Evolutionary conservation across 2,329 filamentous ascomycete species (phyloP), one percentile per base, ranked within the genome.

Genomic region (Aureobasidium sp.): DNA sequence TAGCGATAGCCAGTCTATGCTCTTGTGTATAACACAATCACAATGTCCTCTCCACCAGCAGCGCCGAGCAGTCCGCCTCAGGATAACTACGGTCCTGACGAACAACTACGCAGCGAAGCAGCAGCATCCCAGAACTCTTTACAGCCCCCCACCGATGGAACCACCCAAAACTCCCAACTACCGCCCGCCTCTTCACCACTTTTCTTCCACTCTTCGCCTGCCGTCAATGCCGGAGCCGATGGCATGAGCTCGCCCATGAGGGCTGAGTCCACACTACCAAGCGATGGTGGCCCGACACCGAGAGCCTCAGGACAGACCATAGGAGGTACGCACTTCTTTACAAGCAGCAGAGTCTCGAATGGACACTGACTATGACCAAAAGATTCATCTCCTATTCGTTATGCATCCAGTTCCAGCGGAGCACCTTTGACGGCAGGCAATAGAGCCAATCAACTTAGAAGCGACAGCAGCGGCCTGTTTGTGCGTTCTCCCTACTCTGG

Each of bases 351-450:
- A n/a, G 39, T 44, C 21, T 21, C n/a, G 42, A 14, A 39, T 3
- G 32, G 9, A 27, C 5, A 42, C 64, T 74, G 59, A 70, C 30
- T 58, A 64, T 27, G 25, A 59, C 9, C 21, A 55, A 2, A 67
- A 96, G 93, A 92, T 70, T 97, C 93, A 0, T 97, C 93, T 1
- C 93, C 93, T 1, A 90, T 97, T 67, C 85, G 87, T 73, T 97
- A 97, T 72, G 90, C 90, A 61, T 86, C 91, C 39, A 96, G 91
- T 74, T 96, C 93, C 41, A 96, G 90, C 70, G 79, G 71, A 55
- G 71, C 78, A 65, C 62, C 63, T 7, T 53, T 59, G 29, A 62
- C 64, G 1, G 76, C 77, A 58, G 76, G 82, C 65, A 79, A 82
- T 53, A 78, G 79, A 57, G 85, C 87, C 66, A 87, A 89, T 58